Evolutionary conservation across 768 basidiomycete species (phyloP), one percentile per base, ranked within the genome.

Genomic region (Boletellus ananiceps): DNA sequence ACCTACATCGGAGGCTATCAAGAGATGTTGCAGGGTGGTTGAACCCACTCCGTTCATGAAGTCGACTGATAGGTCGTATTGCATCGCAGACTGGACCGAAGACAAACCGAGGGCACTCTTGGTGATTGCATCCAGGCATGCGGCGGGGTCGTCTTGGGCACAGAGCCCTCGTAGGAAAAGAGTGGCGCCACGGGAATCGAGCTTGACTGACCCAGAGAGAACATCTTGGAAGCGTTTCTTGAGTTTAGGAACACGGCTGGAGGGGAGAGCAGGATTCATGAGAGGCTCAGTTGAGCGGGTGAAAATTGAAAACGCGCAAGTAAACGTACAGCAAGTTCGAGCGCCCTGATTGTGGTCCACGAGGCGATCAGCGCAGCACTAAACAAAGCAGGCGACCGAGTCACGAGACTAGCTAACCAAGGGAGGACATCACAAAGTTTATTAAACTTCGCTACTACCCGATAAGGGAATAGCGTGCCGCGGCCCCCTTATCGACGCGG

Each of bases 161-260:
- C 68, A 77, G 9, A 82, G 62, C 1, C 72, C 75, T 50, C 81
- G 71, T 4, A 81, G 57, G 47, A 81, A 80, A 8, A 65, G 68
- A 2, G 40, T n/a, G 12, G 54, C 49, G 3, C 56, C 43, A 8
- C 56, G 56, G 25, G 56, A 12, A 4, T 65, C 55, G 7, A 77
- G 40, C 6, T 40, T 18, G 8, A 54, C 53, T 27, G 57, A 57
- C 8, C 71, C 74, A 14, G 44, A 47, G 0, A 74, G 34, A 8
- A 75, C 53, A 29, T 59, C 41, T 11, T 67, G 46, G 33, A 76
- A 69, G 35, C 64, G 54, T 46, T 69, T 74, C 29, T 59, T 63
- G 14, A 77, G 56, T 15, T 45, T 56, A 3, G 51, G 9, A 40
- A 40, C 25, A 25, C 59, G 52, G 9, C 11, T 40, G 5, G 55